Evolutionary conservation across 2,329 filamentous ascomycete species (phyloP), one percentile per base, ranked within the genome.

Genomic region (Hymenoscyphus linearis): DNA sequence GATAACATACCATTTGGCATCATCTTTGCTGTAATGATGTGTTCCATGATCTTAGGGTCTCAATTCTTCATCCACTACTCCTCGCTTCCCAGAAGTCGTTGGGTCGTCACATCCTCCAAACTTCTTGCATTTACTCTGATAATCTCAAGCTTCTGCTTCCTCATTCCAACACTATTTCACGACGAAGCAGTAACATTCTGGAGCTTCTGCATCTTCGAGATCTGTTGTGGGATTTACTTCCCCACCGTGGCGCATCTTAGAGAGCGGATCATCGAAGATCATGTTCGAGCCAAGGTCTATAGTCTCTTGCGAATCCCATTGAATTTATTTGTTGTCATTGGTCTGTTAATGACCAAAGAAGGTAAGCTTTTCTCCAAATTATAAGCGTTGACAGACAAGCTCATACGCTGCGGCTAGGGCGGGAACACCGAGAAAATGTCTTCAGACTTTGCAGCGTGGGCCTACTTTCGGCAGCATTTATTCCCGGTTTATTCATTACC

Each of bases 11-110:
- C 67, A 0, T 81, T 80, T 56, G 80, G 82, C 4, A 74, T 83
- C 55, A 80, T 83, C 58, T 84, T 85, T 62, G 79, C 80, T 34
- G 77, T 78, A 31, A 80, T 85, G 65, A 85, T 86, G 83, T 80
- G 80, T 27, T 76, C 80, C 9, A 83, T 84, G 75, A 82, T 84
- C 70, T 75, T 82, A 10, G 82, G 82, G 18, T 83, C 82, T 1
- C 75, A 83, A 40, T 65, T 80, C 13, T 84, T 83, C 70, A 78
- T 77, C 61, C 64, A 65, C 10, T 37, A 62, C 55, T 16, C 57
- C 2, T 34, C 50, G 7, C 52, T 65, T 13, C 55, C 64, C 5
- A 56, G 35, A 2, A 55, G 57, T 9, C 57, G 27, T 25, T 50
- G 44, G 44, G 44, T 50, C 9, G 44, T 50, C 22, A 50, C 9